Percentiles rank a stretch among this genome's conserved stretches.
phyloP scores from a whole-genome alignment of 1,139 yeast genomes.

The Kodamaea suecica region DNA sequence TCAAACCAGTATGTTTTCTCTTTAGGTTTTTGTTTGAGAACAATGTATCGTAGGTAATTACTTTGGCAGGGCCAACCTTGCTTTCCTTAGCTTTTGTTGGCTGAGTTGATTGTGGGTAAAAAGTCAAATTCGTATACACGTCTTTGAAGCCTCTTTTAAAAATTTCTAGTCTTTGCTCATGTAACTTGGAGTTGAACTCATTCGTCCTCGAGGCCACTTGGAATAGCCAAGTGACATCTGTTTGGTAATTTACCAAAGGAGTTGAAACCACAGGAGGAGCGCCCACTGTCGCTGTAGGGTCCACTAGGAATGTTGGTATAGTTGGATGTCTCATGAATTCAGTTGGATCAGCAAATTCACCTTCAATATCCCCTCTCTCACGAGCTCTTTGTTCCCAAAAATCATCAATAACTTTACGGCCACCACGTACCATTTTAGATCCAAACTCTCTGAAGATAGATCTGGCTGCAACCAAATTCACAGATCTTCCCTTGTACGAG shows the following conservation, averaged over 20 bases:
- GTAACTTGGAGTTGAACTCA: conserved; percentile 61
- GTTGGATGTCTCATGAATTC: conserved; percentile 34
- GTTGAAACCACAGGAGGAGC: conserved; percentile 39
- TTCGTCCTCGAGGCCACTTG: conserved; percentile 79
- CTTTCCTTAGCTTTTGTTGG: conserved; percentile 47
- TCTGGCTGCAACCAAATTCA: conserved; percentile 87
- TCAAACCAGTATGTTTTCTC: conserved; percentile 60
- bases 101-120: conserved; percentile 75
- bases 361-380: conserved; percentile 70
- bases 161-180: conserved; percentile 56
- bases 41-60: conserved; percentile 43
- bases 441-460: conserved; percentile 92
- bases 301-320: conserved; percentile 12
- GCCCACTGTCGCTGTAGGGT: conserved; percentile 14
- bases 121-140: conserved; percentile 74
- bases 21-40: conserved; percentile 45
- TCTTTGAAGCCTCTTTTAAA: conserved; percentile 66
- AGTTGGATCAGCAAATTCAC: conserved; percentile 76
- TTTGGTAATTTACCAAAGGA: conserved; percentile 43
- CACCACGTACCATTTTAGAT: conserved; percentile 74
- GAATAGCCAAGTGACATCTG: conserved; percentile 81
- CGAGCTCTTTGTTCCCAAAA: conserved; percentile 78
- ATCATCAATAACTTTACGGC: conserved; percentile 80
- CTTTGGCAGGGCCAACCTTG: conserved; percentile 16
- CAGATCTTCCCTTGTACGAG: conserved; percentile 86